A percentile compares a stretch with the other conserved stretches of the same genome.
These are phyloP conservation scores for Fusarium bulbicola DNA, from an alignment of 2,329 filamentous ascomycete genomes.

Conservation along the genomic window DNA sequence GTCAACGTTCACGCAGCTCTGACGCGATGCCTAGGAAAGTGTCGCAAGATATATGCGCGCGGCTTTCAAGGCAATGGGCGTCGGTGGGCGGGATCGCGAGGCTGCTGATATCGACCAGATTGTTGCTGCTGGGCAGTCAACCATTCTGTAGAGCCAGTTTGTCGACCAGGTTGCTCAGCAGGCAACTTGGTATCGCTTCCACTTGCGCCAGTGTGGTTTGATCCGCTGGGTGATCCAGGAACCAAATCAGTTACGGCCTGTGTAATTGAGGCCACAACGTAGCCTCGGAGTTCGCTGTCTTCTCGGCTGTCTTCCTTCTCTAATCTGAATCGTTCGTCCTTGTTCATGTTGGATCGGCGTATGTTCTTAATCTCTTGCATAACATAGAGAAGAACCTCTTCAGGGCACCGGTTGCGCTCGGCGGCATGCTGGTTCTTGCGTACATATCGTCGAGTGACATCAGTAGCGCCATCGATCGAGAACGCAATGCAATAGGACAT, in stretches of 20 bases:
- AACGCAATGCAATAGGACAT: slow-evolving; percentile 98
- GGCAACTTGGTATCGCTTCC: slow-evolving; percentile 69
- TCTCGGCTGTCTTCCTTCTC: slow-evolving; percentile 83
- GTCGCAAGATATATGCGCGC: slow-evolving; percentile 31
- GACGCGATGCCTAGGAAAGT: slow-evolving; percentile 6
- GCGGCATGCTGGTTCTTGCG: slow-evolving; percentile 76
- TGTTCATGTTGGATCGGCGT: slow-evolving; percentile 83
- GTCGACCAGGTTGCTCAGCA: slow-evolving; percentile 65
- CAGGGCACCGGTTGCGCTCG: slow-evolving; percentile 82
- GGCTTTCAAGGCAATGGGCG: slow-evolving; percentile 46
- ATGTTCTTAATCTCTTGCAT: slow-evolving; percentile 90
- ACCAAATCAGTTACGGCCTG: slow-evolving; percentile 76
- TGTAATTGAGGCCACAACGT: slow-evolving; percentile 78
- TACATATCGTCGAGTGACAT: slow-evolving; percentile 73
- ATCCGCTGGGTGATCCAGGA: slow-evolving; percentile 52
- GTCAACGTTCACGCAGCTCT: slow-evolving; percentile 1
- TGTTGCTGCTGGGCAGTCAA: slow-evolving; percentile 58
- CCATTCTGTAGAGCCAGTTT: slow-evolving; percentile 62
- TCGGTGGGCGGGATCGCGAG: slow-evolving; percentile 57
- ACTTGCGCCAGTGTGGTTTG: slow-evolving; percentile 35
- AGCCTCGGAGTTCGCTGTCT: slow-evolving; percentile 77
- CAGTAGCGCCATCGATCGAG: slow-evolving; percentile 82
- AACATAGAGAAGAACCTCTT: slow-evolving; percentile 90
- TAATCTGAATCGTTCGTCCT: slow-evolving; percentile 83
- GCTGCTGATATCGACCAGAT: slow-evolving; percentile 54